Conservation (phyloP, 768 basidiomycete genomes). For the Leccinum truebloodii region DNA sequence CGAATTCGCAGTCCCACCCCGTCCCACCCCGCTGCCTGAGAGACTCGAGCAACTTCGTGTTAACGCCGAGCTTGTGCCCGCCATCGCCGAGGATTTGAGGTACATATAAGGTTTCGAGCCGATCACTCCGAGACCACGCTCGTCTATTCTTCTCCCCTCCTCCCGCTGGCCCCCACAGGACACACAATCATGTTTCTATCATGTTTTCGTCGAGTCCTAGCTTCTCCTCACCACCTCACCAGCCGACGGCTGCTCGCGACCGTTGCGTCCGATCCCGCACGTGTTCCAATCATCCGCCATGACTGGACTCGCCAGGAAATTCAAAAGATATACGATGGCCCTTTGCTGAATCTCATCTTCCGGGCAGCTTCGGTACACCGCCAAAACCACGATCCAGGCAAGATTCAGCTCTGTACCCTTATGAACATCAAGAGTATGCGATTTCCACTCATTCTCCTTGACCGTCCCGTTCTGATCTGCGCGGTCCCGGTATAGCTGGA, state of each 20-base stretch:
- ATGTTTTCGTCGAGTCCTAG: constrained; percentile 8
- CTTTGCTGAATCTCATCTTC: constrained; percentile 88
- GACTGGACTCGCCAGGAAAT: constrained; percentile 83
- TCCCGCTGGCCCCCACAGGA: not conserved
- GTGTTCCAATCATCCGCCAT: constrained; percentile 41
- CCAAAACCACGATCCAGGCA: constrained; percentile 80
- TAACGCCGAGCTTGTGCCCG: constrained; percentile 10
- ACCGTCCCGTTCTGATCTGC: constrained; percentile 9
- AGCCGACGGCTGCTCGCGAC: constrained; percentile 61
- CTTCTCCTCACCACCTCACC: constrained; percentile 13
- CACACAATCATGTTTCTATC: constrained; percentile 16
- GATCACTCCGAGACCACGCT: not conserved
- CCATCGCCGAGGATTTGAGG: not conserved
- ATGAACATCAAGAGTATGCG: constrained; percentile 98
- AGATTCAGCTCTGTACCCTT: constrained; percentile 94
- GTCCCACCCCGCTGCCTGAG: constrained; percentile 1
- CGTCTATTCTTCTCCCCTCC: constrained; percentile 9
- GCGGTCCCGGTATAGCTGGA: constrained; percentile 56
- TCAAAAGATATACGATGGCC: constrained; percentile 79
- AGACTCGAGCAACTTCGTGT: not conserved
- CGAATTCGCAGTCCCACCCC: not conserved
- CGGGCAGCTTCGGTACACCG: constrained; percentile 84
- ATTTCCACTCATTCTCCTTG: constrained; percentile 27
- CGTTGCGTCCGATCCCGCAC: constrained; percentile 32
- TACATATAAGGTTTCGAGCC: not conserved